Base-by-base conservation (phyloP, 2,329 filamentous ascomycete genomes). In the Boeremia exigua region DNA sequence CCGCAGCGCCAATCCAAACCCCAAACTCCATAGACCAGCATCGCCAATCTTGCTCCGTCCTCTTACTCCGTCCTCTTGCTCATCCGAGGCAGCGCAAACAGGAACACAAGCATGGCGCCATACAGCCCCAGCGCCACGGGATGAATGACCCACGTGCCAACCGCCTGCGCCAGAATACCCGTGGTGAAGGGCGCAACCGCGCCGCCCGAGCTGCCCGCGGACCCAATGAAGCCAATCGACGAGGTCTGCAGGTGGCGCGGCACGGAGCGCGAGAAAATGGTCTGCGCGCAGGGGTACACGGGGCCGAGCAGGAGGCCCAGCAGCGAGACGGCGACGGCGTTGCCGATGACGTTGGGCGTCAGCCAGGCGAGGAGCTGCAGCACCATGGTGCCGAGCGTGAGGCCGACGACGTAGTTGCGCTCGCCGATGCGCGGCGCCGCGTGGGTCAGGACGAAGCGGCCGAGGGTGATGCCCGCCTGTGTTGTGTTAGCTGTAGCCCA, bases 291-390 rank as follows among this genome's bases (percentile, higher is more conserved):
- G 0, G 91, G 90, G 68, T 92, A 96, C 4, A 96, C 82, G 0
- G 91, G 91, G 0, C 92, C 91, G 0, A 96, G 79, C 28, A 95
- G 75, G 7, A 95, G 75, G 11, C 92, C 92, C 15, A 95, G 82
- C 23, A 95, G 77, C 1, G 72, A 68, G 0, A 74, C 77, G 11
- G 81, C 80, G 27, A 83, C 77, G n/a, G 80, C 77, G 42, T 81
- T 76, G 27, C 78, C 79, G 51, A 80, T 78, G 33, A 93, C 78
- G 69, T 91, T 91, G 1, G 90, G 90, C 25, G 93, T 83, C 29
- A 86, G 78, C 91, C 91, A 95, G 9, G 91, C 87, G 25, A 95
- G 79, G n/a, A 92, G 73, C 75, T 95, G 85, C 60, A 94, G 90
- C 0, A 82, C 77, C 3, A 86, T 79, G 0, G 88, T 84, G 3